A percentile compares a stretch with the other conserved stretches of the same genome.
Evolutionary conservation across 75 land plant genomes (phyloP).

Genomic region (Pinus albicaulis): DNA sequence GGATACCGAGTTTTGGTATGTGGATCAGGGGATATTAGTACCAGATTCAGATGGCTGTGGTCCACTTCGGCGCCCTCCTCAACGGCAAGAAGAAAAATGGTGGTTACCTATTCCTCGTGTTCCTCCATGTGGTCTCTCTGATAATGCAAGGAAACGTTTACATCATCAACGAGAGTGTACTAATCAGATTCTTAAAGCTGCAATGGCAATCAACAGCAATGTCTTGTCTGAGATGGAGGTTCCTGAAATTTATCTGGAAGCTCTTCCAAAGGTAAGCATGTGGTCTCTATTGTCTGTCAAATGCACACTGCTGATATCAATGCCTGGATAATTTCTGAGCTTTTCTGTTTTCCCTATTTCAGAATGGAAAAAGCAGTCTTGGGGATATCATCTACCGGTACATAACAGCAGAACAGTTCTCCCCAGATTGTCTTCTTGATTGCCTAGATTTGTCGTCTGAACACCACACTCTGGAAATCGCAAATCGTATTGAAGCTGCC

Average conservation of each 20-base stretch:
- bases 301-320: not conserved
- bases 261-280: conserved; percentile 70
- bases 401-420: conserved; percentile 68
- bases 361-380: conserved; percentile 71
- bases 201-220: conserved; percentile 67
- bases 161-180: conserved; percentile 76
- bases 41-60: conserved; percentile 23
- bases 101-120: conserved; percentile 83
- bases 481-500: conserved; percentile 80
- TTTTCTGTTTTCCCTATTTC: conserved; percentile 8
- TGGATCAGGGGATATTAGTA: conserved; percentile 56
- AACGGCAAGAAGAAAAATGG: conserved; percentile 83
- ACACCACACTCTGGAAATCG: conserved; percentile 76
- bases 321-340: not conserved
- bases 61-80: conserved; percentile 30
- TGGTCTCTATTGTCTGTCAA: not conserved
- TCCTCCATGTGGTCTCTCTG: conserved; percentile 62
- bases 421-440: conserved; percentile 64
- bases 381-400: conserved; percentile 69
- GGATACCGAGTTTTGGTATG: conserved; percentile 78
- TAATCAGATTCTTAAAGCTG: conserved; percentile 81
- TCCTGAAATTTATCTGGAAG: conserved; percentile 66
- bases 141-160: conserved; percentile 51
- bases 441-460: conserved; percentile 71
- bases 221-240: conserved; percentile 78